Conservation (phyloP, 2,329 filamentous ascomycete genomes). For the Didymella pinodella region DNA sequence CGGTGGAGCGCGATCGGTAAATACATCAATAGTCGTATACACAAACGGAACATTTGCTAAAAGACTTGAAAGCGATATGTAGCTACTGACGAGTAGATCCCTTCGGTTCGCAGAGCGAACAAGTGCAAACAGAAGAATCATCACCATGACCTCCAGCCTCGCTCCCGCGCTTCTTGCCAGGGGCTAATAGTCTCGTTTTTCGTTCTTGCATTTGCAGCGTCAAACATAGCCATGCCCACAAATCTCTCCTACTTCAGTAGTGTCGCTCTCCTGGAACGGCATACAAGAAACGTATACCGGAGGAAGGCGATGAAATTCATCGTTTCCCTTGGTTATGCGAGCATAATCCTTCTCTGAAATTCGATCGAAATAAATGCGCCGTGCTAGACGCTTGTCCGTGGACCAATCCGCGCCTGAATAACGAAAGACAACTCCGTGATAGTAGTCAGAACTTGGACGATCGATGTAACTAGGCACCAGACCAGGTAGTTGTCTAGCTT, state of each 20-base stretch:
- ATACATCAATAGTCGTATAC: background rate
- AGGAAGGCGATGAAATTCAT: constrained; percentile 10
- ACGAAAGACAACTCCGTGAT: constrained; percentile 13
- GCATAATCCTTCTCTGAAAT: constrained; percentile 16
- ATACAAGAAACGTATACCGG: constrained; percentile 14
- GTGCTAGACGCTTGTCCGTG: constrained; percentile 15
- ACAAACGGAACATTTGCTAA: background rate
- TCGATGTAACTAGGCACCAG: constrained; percentile 21
- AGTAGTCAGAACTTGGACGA: constrained; percentile 3
- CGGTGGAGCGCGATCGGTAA: background rate
- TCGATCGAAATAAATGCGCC: constrained; percentile 9
- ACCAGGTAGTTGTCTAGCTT: constrained; percentile 15
- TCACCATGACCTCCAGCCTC: constrained; percentile 20
- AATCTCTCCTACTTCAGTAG: constrained; percentile 14
- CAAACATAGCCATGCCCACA: constrained; percentile 21
- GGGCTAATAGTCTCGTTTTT: constrained; percentile 7
- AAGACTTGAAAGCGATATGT: background rate
- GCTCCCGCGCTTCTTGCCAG: constrained; percentile 14
- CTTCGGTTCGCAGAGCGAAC: background rate
- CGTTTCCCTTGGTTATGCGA: constrained; percentile 1
- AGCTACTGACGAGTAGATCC: background rate
- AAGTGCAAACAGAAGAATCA: background rate
- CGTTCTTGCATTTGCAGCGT: constrained; percentile 14
- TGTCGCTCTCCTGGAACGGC: constrained; percentile 18
- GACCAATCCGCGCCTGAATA: constrained; percentile 13